Base-by-base conservation (phyloP, 148 eudicot genomes). In the Dianthus caryophyllus region DNA sequence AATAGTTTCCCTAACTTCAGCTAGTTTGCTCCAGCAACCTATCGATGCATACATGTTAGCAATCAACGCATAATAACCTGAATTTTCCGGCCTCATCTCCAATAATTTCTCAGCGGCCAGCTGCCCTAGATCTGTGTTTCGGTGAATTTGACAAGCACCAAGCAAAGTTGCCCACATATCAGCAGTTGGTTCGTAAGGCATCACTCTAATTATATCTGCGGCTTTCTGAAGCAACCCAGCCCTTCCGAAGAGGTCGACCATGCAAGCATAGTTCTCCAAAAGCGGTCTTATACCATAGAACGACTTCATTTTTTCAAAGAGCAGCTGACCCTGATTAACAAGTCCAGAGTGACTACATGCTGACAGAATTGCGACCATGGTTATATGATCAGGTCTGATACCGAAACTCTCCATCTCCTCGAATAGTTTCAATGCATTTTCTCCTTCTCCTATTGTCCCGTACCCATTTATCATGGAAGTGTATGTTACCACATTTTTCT, bases 311-410 rank as follows among this genome's bases (percentile, higher is more conserved):
- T 75, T 72, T 44, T 82, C 74, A 68, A 90, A 87, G 44, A 87
- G 24, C 52, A 76, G 55, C 56, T 82, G 84, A 31, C 96, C 96
- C 79, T 84, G 73, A 52, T 24, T 73, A 47, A 90, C 81, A 70
- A 90, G 93, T 58, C 88, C 82, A 4, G 96, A 87, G 76, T 90
- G 96, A 69, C 96, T 90, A 60, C 96, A 89, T 25, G 96, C 93
- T 66, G 96, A 77, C 68, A 89, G 69, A 71, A 85, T 73, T 43
- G 96, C 84, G 77, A 90, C 78, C 85, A 90, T 75, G 15, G 83
- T 86, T 49, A 90, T 77, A 69, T 82, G 87, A 48, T 90, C 96
- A 47, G 94, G 93, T 60, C 81, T 78, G 64, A 90, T 66, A 30
- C 81, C 82, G 38, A 49, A 79, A 61, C 38, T 78, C 15, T 59